These are phyloP conservation scores for Rhizopogon roseolus DNA, from an alignment of 768 basidiomycete species.

Conservation along the genomic window DNA sequence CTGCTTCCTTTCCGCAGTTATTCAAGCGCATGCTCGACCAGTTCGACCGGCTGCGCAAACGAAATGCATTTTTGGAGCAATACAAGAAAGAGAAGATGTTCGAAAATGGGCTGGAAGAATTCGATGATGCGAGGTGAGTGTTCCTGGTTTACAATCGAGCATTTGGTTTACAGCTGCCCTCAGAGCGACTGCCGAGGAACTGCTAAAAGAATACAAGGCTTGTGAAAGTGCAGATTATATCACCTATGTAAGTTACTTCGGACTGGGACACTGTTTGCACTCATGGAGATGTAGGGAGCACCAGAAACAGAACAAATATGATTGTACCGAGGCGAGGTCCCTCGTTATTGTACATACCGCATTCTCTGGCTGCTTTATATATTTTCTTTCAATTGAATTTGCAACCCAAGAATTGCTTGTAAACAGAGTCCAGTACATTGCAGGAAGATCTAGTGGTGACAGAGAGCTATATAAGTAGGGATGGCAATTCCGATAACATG, in stretches of 20 bases:
- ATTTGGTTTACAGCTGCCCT: not conserved
- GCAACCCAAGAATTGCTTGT: constrained; percentile 1
- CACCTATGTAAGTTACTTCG: constrained; percentile 55
- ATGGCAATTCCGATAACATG: constrained; percentile 14
- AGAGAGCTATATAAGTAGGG: constrained; percentile 9
- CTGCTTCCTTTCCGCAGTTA: constrained; percentile 42
- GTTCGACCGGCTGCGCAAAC: constrained; percentile 80
- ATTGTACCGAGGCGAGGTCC: not conserved
- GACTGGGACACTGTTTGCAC: not conserved
- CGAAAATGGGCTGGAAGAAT: constrained; percentile 88
- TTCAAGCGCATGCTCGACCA: constrained; percentile 97
- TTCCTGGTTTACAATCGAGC: not conserved
- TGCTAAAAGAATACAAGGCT: constrained; percentile 92
- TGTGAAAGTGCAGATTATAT: constrained; percentile 96
- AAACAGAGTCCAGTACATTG: constrained; percentile 18
- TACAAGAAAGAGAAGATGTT: constrained; percentile 98
- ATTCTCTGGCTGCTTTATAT: not conserved
- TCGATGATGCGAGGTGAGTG: constrained; percentile 89
- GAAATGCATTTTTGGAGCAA: constrained; percentile 94
- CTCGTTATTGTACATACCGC: not conserved
- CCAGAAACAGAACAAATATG: constrained; percentile 25
- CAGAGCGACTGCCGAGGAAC: constrained; percentile 81
- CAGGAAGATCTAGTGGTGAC: constrained; percentile 18
- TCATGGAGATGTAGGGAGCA: constrained; percentile 22
- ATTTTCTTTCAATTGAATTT: constrained; percentile 3